Evolutionary conservation across 495 filamentous ascomycete species (phyloP).

Genomic region (Penicillium bialowiezense): DNA sequence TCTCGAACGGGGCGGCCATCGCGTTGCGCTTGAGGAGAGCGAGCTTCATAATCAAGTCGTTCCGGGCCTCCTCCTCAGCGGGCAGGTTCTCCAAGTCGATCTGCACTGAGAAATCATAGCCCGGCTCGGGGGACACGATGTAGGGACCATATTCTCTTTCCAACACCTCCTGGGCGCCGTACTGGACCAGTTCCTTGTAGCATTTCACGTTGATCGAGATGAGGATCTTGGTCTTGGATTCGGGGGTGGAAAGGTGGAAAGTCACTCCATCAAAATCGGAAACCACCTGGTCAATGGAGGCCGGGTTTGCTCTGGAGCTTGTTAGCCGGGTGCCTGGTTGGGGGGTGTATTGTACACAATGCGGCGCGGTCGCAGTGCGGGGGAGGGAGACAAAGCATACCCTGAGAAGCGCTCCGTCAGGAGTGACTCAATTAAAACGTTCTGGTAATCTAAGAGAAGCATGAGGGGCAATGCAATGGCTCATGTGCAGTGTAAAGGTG

Average conservation of each 20-base stretch:
- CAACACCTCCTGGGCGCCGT: conserved; percentile 88
- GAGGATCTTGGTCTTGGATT: conserved; percentile 86
- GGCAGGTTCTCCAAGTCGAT: conserved; percentile 88
- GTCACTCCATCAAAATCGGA: conserved; percentile 98
- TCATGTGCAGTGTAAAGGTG: conserved; percentile 10
- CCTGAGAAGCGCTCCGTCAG: conserved; percentile 92
- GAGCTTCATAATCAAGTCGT: conserved; percentile 80
- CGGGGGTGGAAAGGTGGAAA: conserved; percentile 95
- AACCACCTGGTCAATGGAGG: conserved; percentile 91
- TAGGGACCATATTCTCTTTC: conserved; percentile 92
- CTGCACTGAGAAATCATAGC: conserved; percentile 91
- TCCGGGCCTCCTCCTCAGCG: conserved; percentile 70
- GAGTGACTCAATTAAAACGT: conserved; percentile 92
- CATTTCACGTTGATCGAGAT: conserved; percentile 93
- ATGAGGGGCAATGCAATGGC: conserved; percentile 50
- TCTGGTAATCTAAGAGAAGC: conserved; percentile 98
- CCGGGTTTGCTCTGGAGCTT: conserved; percentile 66
- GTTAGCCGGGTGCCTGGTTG: conserved; percentile 33
- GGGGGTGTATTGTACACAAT: conserved; percentile 26
- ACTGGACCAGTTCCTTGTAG: conserved; percentile 84
- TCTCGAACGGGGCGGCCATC: conserved; percentile 97
- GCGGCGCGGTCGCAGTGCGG: conserved; percentile 13
- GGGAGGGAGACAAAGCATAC: conserved; percentile 45
- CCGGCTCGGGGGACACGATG: conserved; percentile 80
- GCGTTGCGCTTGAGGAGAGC: conserved; percentile 92